Conservation (phyloP, 495 filamentous ascomycete genomes). For the Halenospora varia region DNA sequence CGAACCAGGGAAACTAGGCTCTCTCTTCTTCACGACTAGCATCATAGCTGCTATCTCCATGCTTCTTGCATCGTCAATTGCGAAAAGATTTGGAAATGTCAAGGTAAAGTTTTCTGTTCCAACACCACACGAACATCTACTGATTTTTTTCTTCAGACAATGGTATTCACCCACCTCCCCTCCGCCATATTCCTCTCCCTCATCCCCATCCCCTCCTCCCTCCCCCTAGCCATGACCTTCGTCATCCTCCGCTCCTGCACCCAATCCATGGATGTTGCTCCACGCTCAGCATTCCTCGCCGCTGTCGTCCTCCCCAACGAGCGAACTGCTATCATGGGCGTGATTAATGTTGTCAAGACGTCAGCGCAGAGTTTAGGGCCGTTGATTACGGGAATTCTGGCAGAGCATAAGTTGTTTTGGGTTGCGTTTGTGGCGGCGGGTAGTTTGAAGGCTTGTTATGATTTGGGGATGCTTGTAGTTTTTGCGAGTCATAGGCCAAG, state of each 20-base stretch:
- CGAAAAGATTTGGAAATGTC: slow-evolving; percentile 73
- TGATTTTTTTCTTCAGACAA: too few relatives aligned
- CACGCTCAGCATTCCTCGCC: slow-evolving; percentile 74
- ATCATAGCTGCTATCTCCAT: slow-evolving; percentile 65
- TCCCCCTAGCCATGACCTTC: slow-evolving; percentile 55
- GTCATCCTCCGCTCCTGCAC: slow-evolving; percentile 66
- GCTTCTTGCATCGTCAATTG: slow-evolving; percentile 69
- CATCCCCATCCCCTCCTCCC: slow-evolving; percentile 55
- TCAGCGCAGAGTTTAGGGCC: slow-evolving; percentile 60
- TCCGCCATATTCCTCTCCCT: slow-evolving; percentile 68
- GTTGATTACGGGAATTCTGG: slow-evolving; percentile 64
- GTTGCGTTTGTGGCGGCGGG: slow-evolving; percentile 71
- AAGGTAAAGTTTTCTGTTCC: too few relatives aligned
- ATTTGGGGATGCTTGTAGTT: slow-evolving; percentile 66
- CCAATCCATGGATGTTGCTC: slow-evolving; percentile 79
- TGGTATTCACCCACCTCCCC: slow-evolving; percentile 84
- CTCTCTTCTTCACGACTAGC: slow-evolving; percentile 62
- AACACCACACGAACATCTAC: too few relatives aligned
- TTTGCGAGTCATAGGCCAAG: slow-evolving; percentile 44
- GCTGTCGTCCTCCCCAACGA: slow-evolving; percentile 66
- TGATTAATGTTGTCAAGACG: slow-evolving; percentile 66
- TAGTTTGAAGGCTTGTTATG: slow-evolving; percentile 63
- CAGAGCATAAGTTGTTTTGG: slow-evolving; percentile 59
- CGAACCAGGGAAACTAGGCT: slow-evolving; percentile 63
- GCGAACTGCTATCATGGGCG: slow-evolving; percentile 74